Percentiles rank a stretch among this genome's conserved stretches.
These are phyloP conservation scores for Xylaria sp. DNA, from an alignment of 2,329 filamentous ascomycete genomes.

Conservation along the genomic window DNA sequence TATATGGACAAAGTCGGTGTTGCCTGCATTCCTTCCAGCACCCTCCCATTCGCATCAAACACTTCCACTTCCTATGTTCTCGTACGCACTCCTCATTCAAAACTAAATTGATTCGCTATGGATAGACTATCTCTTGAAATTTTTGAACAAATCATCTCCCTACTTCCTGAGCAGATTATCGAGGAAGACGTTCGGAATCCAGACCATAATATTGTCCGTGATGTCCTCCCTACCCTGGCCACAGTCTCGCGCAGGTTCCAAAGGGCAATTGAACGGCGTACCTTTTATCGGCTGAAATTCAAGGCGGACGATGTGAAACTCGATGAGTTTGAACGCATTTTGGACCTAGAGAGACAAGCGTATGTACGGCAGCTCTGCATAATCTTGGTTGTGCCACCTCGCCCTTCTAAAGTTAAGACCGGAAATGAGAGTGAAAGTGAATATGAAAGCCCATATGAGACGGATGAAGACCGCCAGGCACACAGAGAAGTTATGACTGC, in stretches of 20 bases:
- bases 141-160: slow-evolving; percentile 7
- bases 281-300: background rate
- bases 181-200: background rate
- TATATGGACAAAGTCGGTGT: too few relatives aligned
- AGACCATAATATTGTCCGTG: background rate
- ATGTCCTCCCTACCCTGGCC: background rate
- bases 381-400: background rate
- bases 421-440: background rate
- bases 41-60: background rate
- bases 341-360: background rate
- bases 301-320: background rate
- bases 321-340: background rate
- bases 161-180: background rate
- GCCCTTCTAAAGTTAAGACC: background rate
- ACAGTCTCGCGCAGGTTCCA: slow-evolving; percentile 18
- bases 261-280: slow-evolving; percentile 12
- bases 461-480: background rate
- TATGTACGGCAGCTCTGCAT: background rate
- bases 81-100: background rate
- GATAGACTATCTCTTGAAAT: slow-evolving; percentile 9
- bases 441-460: background rate
- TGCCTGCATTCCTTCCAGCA: background rate
- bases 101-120: background rate
- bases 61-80: background rate
- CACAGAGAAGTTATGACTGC: background rate